Base-by-base conservation (phyloP, 108 stramenopile species). In the Parmales sp. region DNA sequence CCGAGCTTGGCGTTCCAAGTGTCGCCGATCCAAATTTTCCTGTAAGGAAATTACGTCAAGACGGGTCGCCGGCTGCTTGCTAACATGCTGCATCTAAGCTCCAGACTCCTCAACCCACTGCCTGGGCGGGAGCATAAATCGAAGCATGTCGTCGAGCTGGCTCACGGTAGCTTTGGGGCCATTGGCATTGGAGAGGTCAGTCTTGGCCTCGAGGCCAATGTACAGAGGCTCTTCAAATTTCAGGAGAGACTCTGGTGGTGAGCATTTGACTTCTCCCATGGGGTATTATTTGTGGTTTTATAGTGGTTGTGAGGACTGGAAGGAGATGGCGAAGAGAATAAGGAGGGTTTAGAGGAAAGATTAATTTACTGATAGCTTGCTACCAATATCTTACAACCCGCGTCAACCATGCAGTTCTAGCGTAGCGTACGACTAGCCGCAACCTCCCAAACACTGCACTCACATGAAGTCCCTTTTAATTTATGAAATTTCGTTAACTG, bases 131-230 rank as follows among this genome's bases (percentile, higher is more conserved):
- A 85, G 39, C 68, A 85, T 81, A 37, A 79, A 77, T 26, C 82
- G 83, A 37, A 85, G 31, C 76, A 85, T 83, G 36, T 85, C 84
- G 20, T 83, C 84, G 25, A 83, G 34, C 65, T 83, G 82, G 8
- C 64, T 20, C 19, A 31, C 67, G 51, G 26, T 16, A 38, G 44
- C 50, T 7, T 48, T 25, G 11, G 28, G 22, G 9, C 9, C 37
- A 31, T 36, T 38, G 5, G 37, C 9, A 37, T 13, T 46, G 28
- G 22, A 41, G 9, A n/a, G 8, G 19, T 74, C 74, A n/a, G n/a
- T n/a, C 0, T 26, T 8, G 0, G 72, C 73, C 43, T 74, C 64
- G 0, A 79, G 28, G 2, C 78, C 78, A 0, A 70, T 73, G 38
- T 77, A 79, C 36, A 79, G 76, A 23, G 78, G 78, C 18, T 69